Evolutionary conservation across 2,329 filamentous ascomycete genomes (phyloP).

Genomic region (Trichoderma arundinaceum): DNA sequence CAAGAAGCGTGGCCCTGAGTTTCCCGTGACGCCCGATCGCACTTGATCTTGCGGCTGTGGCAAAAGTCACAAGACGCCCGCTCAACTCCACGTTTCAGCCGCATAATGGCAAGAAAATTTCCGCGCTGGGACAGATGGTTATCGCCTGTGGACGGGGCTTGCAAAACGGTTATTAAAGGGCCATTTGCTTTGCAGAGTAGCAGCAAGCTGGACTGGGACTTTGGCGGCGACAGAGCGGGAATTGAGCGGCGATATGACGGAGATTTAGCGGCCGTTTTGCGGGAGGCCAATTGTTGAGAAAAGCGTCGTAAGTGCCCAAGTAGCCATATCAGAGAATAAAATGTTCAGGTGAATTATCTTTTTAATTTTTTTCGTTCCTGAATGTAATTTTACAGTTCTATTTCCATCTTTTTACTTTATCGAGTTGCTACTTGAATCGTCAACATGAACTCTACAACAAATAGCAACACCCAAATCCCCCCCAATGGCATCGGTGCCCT

Average conservation of each 20-base stretch:
- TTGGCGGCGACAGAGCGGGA: background rate
- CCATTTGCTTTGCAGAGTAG: background rate
- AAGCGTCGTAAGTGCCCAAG: background rate
- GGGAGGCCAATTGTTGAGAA: background rate
- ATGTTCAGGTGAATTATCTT: background rate
- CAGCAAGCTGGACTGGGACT: background rate
- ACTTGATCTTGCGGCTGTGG: slow-evolving; percentile 22
- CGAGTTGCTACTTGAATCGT: background rate
- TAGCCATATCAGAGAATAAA: background rate
- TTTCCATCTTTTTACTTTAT: background rate
- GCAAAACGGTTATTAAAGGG: background rate
- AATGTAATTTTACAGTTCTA: background rate
- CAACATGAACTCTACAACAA: slow-evolving; percentile 1
- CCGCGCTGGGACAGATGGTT: background rate
- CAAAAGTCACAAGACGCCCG: slow-evolving; percentile 24
- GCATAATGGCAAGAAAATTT: background rate
- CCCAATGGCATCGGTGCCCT: slow-evolving; percentile 17
- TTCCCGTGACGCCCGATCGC: slow-evolving; percentile 6
- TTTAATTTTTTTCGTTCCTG: background rate
- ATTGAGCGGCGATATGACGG: slow-evolving; percentile 20
- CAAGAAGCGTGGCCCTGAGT: background rate
- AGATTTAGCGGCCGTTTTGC: slow-evolving; percentile 19
- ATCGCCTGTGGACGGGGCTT: background rate
- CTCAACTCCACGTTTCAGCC: slow-evolving; percentile 21
- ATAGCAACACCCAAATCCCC: slow-evolving; percentile 4